These are phyloP conservation scores for Tillandsia fasciculata DNA, from an alignment of 176 grass and related monocot species.

Conservation along the genomic window DNA sequence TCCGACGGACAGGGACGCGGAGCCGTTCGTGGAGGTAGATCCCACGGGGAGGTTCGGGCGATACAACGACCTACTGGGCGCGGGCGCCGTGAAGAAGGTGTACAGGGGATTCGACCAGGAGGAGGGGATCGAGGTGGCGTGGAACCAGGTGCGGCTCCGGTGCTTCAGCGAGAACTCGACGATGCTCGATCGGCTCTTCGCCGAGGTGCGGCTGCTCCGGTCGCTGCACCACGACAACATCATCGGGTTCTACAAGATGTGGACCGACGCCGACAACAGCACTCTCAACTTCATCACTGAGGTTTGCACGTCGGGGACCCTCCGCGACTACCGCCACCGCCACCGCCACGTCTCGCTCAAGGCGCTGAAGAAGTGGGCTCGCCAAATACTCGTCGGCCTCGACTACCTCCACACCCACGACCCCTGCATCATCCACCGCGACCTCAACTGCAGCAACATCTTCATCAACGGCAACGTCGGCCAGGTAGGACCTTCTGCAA, in stretches of 20 bases:
- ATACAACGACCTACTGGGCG: constrained; percentile 64
- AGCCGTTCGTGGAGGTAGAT: constrained; percentile 88
- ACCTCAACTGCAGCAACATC: constrained; percentile 95
- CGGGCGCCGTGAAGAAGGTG: constrained; percentile 87
- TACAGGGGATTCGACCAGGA: constrained; percentile 95
- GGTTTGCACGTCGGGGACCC: constrained; percentile 77
- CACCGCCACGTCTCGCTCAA: constrained; percentile 88
- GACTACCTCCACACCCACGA: constrained; percentile 80
- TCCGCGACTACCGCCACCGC: constrained; percentile 64
- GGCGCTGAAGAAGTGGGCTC: constrained; percentile 87
- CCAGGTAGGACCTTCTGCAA: constrained; percentile 38
- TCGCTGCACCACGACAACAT: constrained; percentile 77
- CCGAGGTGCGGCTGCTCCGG: constrained; percentile 74
- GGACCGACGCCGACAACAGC: constrained; percentile 47
- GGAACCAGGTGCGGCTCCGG: constrained; percentile 76
- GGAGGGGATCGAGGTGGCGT: constrained; percentile 95
- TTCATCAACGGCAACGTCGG: constrained; percentile 99
- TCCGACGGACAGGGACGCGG: constrained; percentile 29
- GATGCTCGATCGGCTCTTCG: constrained; percentile 62
- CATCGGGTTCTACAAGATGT: constrained; percentile 71
- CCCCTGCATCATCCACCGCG: constrained; percentile 95
- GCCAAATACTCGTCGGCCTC: constrained; percentile 71
- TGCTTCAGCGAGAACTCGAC: constrained; percentile 37
- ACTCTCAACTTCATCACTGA: constrained; percentile 99
- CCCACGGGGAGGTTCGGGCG: constrained; percentile 79